Conservation (phyloP, 805 yeast species). For the Spathaspora passalidarum region DNA sequence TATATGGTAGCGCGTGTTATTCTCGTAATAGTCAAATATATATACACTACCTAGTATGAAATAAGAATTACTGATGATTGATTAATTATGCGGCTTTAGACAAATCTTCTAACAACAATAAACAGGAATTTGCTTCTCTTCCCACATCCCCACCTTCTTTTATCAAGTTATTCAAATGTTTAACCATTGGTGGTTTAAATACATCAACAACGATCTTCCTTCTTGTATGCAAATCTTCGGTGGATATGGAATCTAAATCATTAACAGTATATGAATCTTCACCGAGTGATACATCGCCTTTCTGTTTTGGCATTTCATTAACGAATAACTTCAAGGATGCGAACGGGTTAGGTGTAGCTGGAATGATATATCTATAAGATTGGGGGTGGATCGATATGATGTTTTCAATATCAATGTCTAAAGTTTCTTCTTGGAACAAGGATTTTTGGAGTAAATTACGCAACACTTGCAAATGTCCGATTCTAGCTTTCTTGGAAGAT, state of each 20-base stretch:
- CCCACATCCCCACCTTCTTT: slow-evolving; percentile 78
- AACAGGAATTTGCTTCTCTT: slow-evolving; percentile 38
- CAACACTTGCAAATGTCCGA: slow-evolving; percentile 41
- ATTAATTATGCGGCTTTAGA: too few species aligned
- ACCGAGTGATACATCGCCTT: background rate
- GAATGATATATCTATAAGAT: slow-evolving; percentile 51
- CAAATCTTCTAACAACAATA: slow-evolving; percentile 11
- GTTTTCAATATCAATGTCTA: slow-evolving; percentile 13
- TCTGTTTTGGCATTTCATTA: slow-evolving; percentile 21
- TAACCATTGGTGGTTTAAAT: slow-evolving; percentile 46
- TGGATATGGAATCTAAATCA: slow-evolving; percentile 45
- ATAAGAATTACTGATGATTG: too few species aligned
- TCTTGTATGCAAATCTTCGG: slow-evolving; percentile 63
- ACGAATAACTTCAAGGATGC: slow-evolving; percentile 60
- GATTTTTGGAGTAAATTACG: slow-evolving; percentile 45
- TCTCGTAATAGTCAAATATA: too few species aligned
- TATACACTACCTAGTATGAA: too few species aligned
- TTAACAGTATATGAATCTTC: slow-evolving; percentile 25
- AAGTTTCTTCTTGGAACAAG: slow-evolving; percentile 23
- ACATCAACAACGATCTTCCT: slow-evolving; percentile 50
- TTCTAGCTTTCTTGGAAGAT: slow-evolving; percentile 33
- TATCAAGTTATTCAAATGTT: slow-evolving; percentile 48
- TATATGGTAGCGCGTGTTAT: too few species aligned
- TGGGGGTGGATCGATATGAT: slow-evolving; percentile 40
- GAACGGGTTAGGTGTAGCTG: slow-evolving; percentile 60